Evolutionary conservation across 495 filamentous ascomycete genomes (phyloP), one percentile per base, ranked within the genome.

Genomic region (Aspergillus ostianus): DNA sequence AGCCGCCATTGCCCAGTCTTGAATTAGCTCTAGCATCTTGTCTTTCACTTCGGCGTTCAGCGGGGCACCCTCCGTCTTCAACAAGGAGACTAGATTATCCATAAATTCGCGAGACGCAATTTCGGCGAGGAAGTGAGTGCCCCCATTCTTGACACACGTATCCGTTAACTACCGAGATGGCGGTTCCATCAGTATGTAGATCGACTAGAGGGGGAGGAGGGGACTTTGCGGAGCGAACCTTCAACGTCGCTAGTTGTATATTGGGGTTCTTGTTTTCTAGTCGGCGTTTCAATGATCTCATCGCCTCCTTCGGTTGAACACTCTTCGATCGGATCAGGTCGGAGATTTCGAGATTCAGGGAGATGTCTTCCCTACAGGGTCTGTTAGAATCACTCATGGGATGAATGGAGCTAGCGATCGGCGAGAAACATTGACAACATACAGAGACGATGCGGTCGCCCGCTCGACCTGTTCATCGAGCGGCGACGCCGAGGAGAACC

Each of bases 81-180:
- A 79, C 7, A 98, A 78, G 18, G 92, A 96, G 10, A 92, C 90
- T 32, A 98, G 74, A 66, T 96, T 97, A 73, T 98, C 94, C 91
- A 98, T 95, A 64, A 98, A 98, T 76, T 98, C 94, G 57, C 93
- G 85, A 3, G 93, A 96, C 15, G 94, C 93, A 59, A 98, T 93
- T 74, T 98, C 94, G 52, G 86, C 81, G 47, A 98, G 85, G 68
- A 98, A 98, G 74, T 98, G 94, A n/a, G 87, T 85, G 48, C 94
- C 94, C 23, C 94, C 94, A 75, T 98, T 98, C 74, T 98, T 98
- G 30, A 98, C 93, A 69, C 94, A 98, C 6, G 94, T 98, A 77
- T 98, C 94, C 30, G 93, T 97, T 60, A 98, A 88, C 87, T 86
- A 49, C 51, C 67, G 58, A 23, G 5, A 29, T 53, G 45, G 18